Conservation (phyloP, 495 filamentous ascomycete species). For the Penicillium egyptiacum region DNA sequence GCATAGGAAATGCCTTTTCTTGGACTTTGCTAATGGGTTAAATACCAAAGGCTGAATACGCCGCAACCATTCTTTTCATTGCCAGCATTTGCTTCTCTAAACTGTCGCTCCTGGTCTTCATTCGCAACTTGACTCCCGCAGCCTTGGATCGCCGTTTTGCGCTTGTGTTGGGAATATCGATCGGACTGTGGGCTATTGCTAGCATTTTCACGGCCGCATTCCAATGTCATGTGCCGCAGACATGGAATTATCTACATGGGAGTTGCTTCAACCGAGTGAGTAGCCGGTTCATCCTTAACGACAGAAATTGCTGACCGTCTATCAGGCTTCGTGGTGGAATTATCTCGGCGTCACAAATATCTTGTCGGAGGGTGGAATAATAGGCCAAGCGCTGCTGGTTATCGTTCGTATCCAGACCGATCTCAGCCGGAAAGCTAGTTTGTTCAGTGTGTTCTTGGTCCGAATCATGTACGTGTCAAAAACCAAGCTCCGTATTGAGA, state of each 20-base stretch:
- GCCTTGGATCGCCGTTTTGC: constrained; percentile 24
- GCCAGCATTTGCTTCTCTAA: constrained; percentile 34
- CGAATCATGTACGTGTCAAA: constrained; percentile 36
- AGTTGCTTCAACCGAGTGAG: constrained; percentile 41
- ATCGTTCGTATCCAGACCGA: constrained; percentile 38
- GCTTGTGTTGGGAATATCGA: constrained; percentile 24
- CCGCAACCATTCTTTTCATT: constrained; percentile 34
- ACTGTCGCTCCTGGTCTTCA: constrained; percentile 34
- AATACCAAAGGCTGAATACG: constrained; percentile 32
- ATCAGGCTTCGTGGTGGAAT: constrained; percentile 38
- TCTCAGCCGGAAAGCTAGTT: constrained; percentile 28
- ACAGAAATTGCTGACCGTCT: constrained; percentile 5
- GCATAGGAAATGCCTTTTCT: not conserved
- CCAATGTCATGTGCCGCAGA: constrained; percentile 38
- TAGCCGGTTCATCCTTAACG: not conserved
- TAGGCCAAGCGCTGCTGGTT: constrained; percentile 38
- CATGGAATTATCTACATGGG: constrained; percentile 39
- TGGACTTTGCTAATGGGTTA: not conserved
- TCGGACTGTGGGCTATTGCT: constrained; percentile 34
- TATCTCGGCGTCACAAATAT: constrained; percentile 45
- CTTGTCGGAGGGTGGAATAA: constrained; percentile 41
- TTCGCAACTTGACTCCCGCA: constrained; percentile 26
- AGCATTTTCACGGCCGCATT: constrained; percentile 40
- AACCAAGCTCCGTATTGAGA: not conserved
- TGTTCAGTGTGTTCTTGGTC: constrained; percentile 35